Evolutionary conservation across 2,329 filamentous ascomycete species (phyloP), one percentile per base, ranked within the genome.

Genomic region (Orbilia javanica): DNA sequence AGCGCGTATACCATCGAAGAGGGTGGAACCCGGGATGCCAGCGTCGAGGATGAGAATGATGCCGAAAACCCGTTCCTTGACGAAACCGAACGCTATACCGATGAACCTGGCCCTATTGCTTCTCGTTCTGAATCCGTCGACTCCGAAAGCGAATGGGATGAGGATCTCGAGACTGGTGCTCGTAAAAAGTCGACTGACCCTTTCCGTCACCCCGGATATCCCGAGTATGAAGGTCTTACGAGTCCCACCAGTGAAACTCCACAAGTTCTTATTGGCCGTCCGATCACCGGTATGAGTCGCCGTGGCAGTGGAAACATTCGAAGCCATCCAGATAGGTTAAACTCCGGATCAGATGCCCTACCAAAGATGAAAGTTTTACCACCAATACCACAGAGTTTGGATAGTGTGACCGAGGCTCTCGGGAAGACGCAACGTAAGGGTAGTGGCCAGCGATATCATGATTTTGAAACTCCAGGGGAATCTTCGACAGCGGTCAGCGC

Each of bases 1-100:
- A 90, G 91, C 60, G 89, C 88, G 79, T 93, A 93, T 82, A 86
- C 88, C 11, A 89, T 92, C 66, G 90, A 92, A 69, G 80, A 82
- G 22, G 74, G 52, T n/a, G 80, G 74, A 0, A 81, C 82, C 27
- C 80, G 82, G 42, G 82, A 83, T 63, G 82, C 86, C 13, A 82
- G 85, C 18, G 88, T 89, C 81, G 87, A 88, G 85, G 44, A 8
- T 20, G 70, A 44, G 1, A 34, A 34, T 27, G 70, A 91, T 15
- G 86, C 89, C 76, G 90, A 90, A 42, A 57, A 67, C 20, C 82
- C 86, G 85, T 67, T 87, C 20, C 83, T 72, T 48, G 84, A 84
- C 34, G 81, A 83, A 55, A 52, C 20, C 83, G 85, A 60, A 80
- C 82, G 3, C 80, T 84, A 77, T 48, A 71, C 60, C 4, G 83